phyloP scores from a whole-genome alignment of 306 rosid species.

The Rosa chinensis region DNA sequence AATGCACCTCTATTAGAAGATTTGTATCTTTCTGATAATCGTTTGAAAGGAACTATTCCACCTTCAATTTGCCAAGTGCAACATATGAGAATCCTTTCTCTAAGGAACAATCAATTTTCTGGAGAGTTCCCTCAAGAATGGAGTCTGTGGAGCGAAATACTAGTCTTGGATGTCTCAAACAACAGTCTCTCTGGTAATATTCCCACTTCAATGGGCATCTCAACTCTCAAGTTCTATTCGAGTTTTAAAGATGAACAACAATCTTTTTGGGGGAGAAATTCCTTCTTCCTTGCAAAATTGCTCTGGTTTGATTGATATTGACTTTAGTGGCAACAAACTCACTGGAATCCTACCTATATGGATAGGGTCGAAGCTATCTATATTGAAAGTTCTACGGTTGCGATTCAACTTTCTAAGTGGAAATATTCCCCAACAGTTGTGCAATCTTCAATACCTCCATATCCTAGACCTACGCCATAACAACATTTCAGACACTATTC shows the following conservation, averaged over 20 bases:
- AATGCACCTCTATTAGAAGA: neutral
- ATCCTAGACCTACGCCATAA: slow-evolving; percentile 10
- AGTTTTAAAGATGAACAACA: neutral
- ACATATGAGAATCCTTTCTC: neutral
- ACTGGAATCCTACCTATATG: slow-evolving; percentile 18
- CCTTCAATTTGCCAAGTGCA: neutral
- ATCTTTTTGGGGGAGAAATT: slow-evolving; percentile 18
- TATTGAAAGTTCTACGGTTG: neutral
- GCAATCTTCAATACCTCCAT: slow-evolving; percentile 3
- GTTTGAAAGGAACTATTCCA: neutral
- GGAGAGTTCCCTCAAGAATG: neutral
- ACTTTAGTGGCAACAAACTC: slow-evolving; percentile 17
- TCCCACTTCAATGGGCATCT: neutral
- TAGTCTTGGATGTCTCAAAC: neutral
- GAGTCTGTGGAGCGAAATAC: neutral
- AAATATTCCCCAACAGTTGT: slow-evolving; percentile 2
- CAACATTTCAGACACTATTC: slow-evolving; percentile 13
- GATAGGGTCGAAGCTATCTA: neutral
- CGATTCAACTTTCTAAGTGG: slow-evolving; percentile 6
- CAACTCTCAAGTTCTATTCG: neutral
- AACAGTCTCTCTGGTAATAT: neutral
- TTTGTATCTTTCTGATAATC: neutral
- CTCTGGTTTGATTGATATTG: slow-evolving; percentile 11
- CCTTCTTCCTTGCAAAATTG: slow-evolving; percentile 18
- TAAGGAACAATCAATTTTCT: neutral